These are phyloP conservation scores for Phytophthora macrochlamydospora DNA, from an alignment of 352 stramenopile species.

Conservation along the genomic window DNA sequence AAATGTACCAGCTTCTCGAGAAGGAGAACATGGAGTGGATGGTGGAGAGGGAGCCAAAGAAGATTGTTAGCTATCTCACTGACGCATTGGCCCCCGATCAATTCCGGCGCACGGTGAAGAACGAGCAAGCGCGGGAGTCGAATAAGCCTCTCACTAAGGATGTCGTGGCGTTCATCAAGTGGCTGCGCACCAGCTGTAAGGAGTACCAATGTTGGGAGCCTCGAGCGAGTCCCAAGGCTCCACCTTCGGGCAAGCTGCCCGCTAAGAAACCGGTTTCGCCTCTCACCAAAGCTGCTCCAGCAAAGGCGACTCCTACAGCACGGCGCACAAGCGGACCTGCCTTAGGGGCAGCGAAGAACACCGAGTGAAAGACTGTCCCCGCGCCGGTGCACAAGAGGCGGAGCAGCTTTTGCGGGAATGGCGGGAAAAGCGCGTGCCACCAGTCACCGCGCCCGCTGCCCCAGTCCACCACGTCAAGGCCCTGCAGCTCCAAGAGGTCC, in stretches of 20 bases:
- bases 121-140: constrained; percentile 1
- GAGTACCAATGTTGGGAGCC: constrained; percentile 11
- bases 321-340: constrained; percentile 5
- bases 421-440: constrained; percentile 2
- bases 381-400: not conserved
- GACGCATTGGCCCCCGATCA: constrained; percentile 1
- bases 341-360: not conserved
- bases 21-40: constrained; percentile 18
- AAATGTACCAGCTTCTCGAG: constrained; percentile 7
- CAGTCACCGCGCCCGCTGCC: not conserved
- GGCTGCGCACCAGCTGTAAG: constrained; percentile 8
- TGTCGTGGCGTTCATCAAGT: constrained; percentile 13
- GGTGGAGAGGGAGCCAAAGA: constrained; percentile 4
- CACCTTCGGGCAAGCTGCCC: not conserved
- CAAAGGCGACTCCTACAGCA: not conserved
- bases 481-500: not conserved
- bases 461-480: constrained; percentile 2
- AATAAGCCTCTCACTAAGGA: constrained; percentile 4
- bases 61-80: constrained; percentile 2
- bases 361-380: constrained; percentile 12
- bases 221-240: not conserved
- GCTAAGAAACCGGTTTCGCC: not conserved
- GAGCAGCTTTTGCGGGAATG: constrained; percentile 7
- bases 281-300: not conserved
- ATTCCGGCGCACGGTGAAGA: not conserved